Base-by-base conservation (phyloP, 2,329 filamentous ascomycete genomes). In the Torrubiella hemipterigena region DNA sequence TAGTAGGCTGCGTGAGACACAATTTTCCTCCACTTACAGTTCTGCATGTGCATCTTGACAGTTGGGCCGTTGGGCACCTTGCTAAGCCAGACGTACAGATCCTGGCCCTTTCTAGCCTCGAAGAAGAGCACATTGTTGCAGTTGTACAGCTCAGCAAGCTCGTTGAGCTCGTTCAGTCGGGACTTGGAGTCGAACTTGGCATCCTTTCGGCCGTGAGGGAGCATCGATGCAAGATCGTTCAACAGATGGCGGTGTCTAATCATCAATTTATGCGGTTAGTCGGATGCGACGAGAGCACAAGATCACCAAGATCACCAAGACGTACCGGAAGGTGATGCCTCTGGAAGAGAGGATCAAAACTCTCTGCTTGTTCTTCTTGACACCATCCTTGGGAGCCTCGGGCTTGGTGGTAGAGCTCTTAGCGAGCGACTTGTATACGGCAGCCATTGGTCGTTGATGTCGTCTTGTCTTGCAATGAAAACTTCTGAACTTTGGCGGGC, bases 151-250 rank as follows among this genome's bases (percentile, higher is more conserved):
- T 80, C 74, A 35, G 67, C 66, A 25, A 74, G 61, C 50, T 87
- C 83, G 59, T 91, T 91, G 31, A 93, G 72, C 52, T 81, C 66
- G 69, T 76, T 70, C 45, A 86, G 69, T 64, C 91, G 86, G 22
- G 83, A 87, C 62, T 96, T 96, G 32, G 85, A 91, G 56, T 98
- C 91, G 43, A 95, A 83, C 60, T 98, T 98, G 46, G 82, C 85
- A 54, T 98, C 91, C 63, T 93, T 94, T 50, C 85, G 77, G 42
- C 79, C 78, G 55, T 98, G 91, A 3, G 91, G 91, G 42, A 98
- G 77, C 57, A 98, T 77, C 18, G 81, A 71, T 35, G 85, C 76
- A 29, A 98, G 68, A 50, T 98, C 91, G 49, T 87, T 83, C 39
- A 98, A 70, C 26, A 98, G 68, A 61, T 98, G 91, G 26, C 91